These are phyloP conservation scores for Juncus effusus DNA, from an alignment of 176 grass and related monocot species.

Conservation along the genomic window DNA sequence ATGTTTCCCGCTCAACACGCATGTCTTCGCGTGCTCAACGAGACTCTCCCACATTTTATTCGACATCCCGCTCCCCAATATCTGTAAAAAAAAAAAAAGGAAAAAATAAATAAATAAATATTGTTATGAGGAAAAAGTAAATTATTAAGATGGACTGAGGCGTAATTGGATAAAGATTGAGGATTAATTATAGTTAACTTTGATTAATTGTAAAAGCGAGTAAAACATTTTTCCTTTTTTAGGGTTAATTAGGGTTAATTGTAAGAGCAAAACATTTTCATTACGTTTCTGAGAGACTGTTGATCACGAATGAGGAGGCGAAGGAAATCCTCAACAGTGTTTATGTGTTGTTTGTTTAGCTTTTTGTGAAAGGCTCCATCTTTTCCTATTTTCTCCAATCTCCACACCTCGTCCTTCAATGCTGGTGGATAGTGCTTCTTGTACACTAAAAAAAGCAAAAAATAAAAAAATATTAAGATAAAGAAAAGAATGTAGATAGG, in stretches of 20 bases:
- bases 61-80: slow-evolving; percentile 72
- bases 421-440: slow-evolving; percentile 88
- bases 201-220: slow-evolving; percentile 6
- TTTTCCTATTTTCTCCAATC: slow-evolving; percentile 91
- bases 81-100: slow-evolving; percentile 37
- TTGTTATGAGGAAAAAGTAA: not conserved
- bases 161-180: not conserved
- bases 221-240: not conserved
- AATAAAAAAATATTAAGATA: too few relatives aligned
- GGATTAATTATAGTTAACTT: not conserved
- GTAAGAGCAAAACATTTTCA: not conserved
- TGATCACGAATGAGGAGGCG: slow-evolving; percentile 67
- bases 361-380: slow-evolving; percentile 78
- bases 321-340: slow-evolving; percentile 82
- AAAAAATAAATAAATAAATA: slow-evolving; percentile 9
- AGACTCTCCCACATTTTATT: slow-evolving; percentile 95
- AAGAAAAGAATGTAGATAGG: too few relatives aligned
- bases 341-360: slow-evolving; percentile 51
- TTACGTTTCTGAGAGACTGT: slow-evolving; percentile 73
- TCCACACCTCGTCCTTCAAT: slow-evolving; percentile 83
- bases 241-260: not conserved
- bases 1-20: slow-evolving; percentile 71
- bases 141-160: not conserved
- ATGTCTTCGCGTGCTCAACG: slow-evolving; percentile 82
- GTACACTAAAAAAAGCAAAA: slow-evolving; percentile 51